These are phyloP conservation scores for Iberis pinnata DNA, from an alignment of 345 rosid genomes.

Conservation along the genomic window DNA sequence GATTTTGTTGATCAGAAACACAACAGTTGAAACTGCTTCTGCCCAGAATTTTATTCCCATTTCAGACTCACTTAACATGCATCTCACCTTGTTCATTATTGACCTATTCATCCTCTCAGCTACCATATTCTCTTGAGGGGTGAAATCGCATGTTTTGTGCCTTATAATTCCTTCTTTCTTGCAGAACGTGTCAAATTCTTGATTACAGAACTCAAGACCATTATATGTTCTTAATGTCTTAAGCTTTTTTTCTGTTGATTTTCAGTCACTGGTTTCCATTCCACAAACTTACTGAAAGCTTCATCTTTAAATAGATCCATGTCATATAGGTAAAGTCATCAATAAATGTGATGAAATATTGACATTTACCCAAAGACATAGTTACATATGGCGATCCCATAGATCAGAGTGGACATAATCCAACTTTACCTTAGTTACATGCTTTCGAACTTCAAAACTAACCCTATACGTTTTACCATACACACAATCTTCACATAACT, in stretches of 20 bases:
- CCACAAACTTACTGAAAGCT: background rate
- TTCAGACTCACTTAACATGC: background rate
- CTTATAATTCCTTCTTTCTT: background rate
- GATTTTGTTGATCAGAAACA: background rate
- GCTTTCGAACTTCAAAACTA: background rate
- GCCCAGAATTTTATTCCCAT: background rate
- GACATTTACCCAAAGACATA: background rate
- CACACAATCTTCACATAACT: background rate
- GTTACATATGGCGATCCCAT: background rate
- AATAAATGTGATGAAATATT: background rate
- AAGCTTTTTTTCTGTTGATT: background rate
- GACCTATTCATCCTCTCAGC: background rate
- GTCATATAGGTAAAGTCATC: background rate
- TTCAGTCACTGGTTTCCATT: background rate
- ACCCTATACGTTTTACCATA: background rate
- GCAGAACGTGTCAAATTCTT: background rate
- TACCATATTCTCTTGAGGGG: background rate
- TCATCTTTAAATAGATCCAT: background rate
- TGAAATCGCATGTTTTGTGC: background rate
- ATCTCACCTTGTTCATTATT: background rate
- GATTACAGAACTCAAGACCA: background rate
- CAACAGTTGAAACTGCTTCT: background rate
- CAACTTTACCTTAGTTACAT: background rate
- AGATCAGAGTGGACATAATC: background rate
- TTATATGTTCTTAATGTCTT: background rate